Conservation (phyloP, 106 monocot species). For the Dendrobium chrysotoxum region DNA sequence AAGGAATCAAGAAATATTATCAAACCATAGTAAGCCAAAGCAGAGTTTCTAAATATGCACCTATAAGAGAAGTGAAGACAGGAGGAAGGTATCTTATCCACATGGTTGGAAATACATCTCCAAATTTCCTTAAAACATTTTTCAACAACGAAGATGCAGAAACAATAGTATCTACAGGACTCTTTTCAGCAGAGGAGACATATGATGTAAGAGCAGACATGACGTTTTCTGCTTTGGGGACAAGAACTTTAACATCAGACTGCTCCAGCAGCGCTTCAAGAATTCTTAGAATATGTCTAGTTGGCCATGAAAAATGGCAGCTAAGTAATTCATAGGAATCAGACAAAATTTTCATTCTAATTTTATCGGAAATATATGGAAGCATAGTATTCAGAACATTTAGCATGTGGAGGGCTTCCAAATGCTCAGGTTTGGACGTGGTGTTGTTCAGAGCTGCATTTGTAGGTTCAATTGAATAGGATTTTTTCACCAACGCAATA, state of each 20-base stretch:
- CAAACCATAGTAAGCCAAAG: neutral
- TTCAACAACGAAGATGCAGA: conserved; percentile 46
- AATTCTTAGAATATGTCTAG: conserved; percentile 49
- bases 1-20: neutral
- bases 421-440: conserved; percentile 25
- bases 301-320: conserved; percentile 30
- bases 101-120: conserved; percentile 31
- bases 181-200: conserved; percentile 41
- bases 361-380: conserved; percentile 47
- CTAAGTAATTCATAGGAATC: conserved; percentile 41
- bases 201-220: conserved; percentile 41
- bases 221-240: conserved; percentile 37
- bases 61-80: conserved; percentile 54
- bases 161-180: conserved; percentile 52
- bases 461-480: conserved; percentile 4
- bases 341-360: conserved; percentile 34
- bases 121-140: conserved; percentile 39
- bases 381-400: conserved; percentile 39
- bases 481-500: conserved; percentile 18
- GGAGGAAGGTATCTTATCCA: conserved; percentile 48
- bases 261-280: conserved; percentile 46
- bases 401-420: conserved; percentile 51
- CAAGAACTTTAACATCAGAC: conserved; percentile 29
- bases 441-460: conserved; percentile 15
- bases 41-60: conserved; percentile 29